These are phyloP conservation scores for Suhomyces bolitotheri DNA, from an alignment of 1,139 yeast genomes.

Conservation along the genomic window DNA sequence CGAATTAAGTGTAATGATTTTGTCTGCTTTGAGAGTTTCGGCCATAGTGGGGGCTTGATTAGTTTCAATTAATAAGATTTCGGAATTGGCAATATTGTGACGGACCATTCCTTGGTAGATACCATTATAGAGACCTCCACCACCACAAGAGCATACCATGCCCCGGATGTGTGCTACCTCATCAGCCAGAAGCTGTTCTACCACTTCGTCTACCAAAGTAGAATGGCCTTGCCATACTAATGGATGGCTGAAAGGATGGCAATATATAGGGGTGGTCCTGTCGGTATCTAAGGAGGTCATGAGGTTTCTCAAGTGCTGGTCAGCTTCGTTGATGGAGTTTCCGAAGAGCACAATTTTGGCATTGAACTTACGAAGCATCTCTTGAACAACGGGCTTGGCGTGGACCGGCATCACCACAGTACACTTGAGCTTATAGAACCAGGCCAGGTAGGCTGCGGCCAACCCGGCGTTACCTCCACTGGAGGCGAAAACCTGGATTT, in stretches of 20 bases:
- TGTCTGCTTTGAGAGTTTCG: slow-evolving; percentile 47
- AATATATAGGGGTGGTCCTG: slow-evolving; percentile 48
- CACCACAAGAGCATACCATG: slow-evolving; percentile 69
- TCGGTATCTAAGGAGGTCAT: slow-evolving; percentile 18
- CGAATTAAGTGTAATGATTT: slow-evolving; percentile 43
- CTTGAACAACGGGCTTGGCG: slow-evolving; percentile 36
- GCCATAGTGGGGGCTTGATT: slow-evolving; percentile 58
- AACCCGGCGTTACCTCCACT: slow-evolving; percentile 82
- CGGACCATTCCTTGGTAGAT: slow-evolving; percentile 54
- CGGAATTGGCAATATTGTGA: slow-evolving; percentile 27
- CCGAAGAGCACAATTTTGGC: slow-evolving; percentile 60
- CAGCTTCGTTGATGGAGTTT: slow-evolving; percentile 66
- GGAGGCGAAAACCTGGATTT: slow-evolving; percentile 56
- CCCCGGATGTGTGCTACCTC: slow-evolving; percentile 48
- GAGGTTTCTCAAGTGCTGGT: slow-evolving; percentile 40
- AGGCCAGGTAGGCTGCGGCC: slow-evolving; percentile 68
- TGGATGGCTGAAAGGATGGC: slow-evolving; percentile 71
- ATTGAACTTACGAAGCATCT: slow-evolving; percentile 42
- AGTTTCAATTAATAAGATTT: slow-evolving; percentile 49
- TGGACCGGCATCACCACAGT: slow-evolving; percentile 65
- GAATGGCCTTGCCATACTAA: slow-evolving; percentile 71
- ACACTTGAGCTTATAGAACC: slow-evolving; percentile 46
- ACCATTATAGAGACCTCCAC: slow-evolving; percentile 73
- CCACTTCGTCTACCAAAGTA: slow-evolving; percentile 57
- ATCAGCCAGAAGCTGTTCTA: slow-evolving; percentile 32